These are phyloP conservation scores for Cadophora luteo-olivacea DNA, from an alignment of 2,329 filamentous ascomycete species.

Conservation along the genomic window DNA sequence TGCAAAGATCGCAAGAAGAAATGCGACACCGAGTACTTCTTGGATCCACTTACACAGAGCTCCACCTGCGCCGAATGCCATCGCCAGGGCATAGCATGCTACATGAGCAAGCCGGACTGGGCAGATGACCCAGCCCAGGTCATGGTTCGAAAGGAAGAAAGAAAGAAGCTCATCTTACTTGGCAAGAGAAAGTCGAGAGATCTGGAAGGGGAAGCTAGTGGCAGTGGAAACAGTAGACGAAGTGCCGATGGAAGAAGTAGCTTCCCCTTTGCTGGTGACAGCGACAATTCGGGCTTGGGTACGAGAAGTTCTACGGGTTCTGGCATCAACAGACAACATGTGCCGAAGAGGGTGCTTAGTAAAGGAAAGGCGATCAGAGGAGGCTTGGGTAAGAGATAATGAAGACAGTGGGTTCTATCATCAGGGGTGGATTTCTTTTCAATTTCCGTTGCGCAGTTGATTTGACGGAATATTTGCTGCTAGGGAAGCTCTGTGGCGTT, in stretches of 20 bases:
- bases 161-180: not conserved
- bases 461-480: too few relatives aligned
- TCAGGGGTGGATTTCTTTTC: too few relatives aligned
- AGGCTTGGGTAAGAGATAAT: not conserved
- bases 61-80: not conserved
- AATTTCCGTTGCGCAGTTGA: too few relatives aligned
- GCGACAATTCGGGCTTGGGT: not conserved
- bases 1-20: slow-evolving; percentile 21
- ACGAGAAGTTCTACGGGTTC: not conserved
- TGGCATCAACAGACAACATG: too few relatives aligned
- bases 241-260: not conserved
- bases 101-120: not conserved
- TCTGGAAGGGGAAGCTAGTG: not conserved
- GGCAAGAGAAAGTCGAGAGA: not conserved
- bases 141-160: not conserved
- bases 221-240: not conserved
- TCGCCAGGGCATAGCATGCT: not conserved
- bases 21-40: slow-evolving; percentile 16
- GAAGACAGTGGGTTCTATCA: too few relatives aligned
- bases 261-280: not conserved
- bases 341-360: not conserved
- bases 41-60: not conserved
- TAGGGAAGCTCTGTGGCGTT: too few relatives aligned
- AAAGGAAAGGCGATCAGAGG: not conserved
- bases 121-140: not conserved